Conservation (phyloP, 2,329 filamentous ascomycete genomes). For the Trichoderma sp. region DNA sequence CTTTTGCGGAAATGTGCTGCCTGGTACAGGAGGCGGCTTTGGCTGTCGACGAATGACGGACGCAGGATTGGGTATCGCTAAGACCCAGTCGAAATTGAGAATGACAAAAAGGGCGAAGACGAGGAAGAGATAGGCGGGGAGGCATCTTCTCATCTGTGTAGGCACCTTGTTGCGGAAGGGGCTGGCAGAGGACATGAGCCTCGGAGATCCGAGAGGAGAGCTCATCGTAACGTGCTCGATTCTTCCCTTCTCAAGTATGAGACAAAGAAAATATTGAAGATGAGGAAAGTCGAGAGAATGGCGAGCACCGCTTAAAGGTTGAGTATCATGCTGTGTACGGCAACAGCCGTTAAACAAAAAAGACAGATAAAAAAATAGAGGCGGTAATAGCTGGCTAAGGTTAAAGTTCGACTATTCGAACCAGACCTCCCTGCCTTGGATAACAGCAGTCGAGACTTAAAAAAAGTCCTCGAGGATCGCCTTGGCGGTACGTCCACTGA, state of each 20-base stretch:
- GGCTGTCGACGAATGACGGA: slow-evolving; percentile 22
- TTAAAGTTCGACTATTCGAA: background rate
- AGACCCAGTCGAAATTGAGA: slow-evolving; percentile 44
- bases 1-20: slow-evolving; percentile 57
- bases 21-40: slow-evolving; percentile 18
- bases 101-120: slow-evolving; percentile 47
- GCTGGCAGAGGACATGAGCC: slow-evolving; percentile 36
- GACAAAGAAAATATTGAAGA: background rate
- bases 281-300: background rate
- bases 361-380: background rate
- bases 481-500: background rate
- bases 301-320: background rate
- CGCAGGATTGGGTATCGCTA: slow-evolving; percentile 29
- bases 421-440: background rate
- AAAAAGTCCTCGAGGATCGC: background rate
- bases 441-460: background rate
- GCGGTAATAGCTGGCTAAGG: background rate
- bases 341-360: background rate
- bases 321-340: slow-evolving; percentile 4
- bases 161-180: slow-evolving; percentile 21
- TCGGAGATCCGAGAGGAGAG: slow-evolving; percentile 38
- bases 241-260: background rate
- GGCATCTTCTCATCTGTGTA: slow-evolving; percentile 36
- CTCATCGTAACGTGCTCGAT: slow-evolving; percentile 27
- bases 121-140: slow-evolving; percentile 46